These are phyloP conservation scores for Clonostachys solani DNA, from an alignment of 2,329 filamentous ascomycete species.

Conservation along the genomic window DNA sequence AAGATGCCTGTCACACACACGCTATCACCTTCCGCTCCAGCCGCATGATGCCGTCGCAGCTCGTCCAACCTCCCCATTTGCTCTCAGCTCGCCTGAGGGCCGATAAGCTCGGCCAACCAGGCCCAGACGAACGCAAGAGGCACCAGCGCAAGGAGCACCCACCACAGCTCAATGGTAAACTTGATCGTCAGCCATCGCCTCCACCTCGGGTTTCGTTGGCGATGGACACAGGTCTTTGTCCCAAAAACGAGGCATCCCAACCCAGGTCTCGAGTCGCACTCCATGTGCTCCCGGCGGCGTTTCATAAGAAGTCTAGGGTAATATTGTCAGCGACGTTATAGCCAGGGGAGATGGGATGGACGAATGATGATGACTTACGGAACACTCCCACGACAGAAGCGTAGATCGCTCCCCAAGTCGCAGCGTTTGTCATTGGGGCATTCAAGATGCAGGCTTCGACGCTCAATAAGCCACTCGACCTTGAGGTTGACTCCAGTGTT, in stretches of 20 bases:
- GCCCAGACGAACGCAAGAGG: constrained; percentile 32
- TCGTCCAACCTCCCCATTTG: no score
- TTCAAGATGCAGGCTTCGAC: constrained; percentile 58
- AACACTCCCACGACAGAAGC: constrained; percentile 57
- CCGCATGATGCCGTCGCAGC: no score
- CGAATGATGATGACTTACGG: constrained; percentile 33
- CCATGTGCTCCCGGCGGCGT: constrained; percentile 52
- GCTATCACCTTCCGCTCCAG: no score
- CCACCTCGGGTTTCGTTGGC: constrained; percentile 36
- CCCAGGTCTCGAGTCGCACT: constrained; percentile 54
- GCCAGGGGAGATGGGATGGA: neutral
- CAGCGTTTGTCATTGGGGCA: constrained; percentile 57
- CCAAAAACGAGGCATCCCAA: constrained; percentile 52
- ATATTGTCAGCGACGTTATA: neutral
- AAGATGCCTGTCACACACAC: no score
- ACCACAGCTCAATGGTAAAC: constrained; percentile 43
- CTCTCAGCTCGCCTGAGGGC: neutral
- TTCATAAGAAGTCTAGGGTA: constrained; percentile 50
- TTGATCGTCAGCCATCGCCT: constrained; percentile 38
- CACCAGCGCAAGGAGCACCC: constrained; percentile 37
- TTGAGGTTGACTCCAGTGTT: constrained; percentile 63
- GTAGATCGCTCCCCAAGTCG: constrained; percentile 53
- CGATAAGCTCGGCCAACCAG: constrained; percentile 17
- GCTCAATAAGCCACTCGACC: constrained; percentile 64
- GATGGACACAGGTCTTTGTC: constrained; percentile 41